Percentiles rank a stretch among this genome's conserved stretches.
phyloP scores from a whole-genome alignment of 768 basidiomycete genomes.

The Phanerodontia chrysosporium region DNA sequence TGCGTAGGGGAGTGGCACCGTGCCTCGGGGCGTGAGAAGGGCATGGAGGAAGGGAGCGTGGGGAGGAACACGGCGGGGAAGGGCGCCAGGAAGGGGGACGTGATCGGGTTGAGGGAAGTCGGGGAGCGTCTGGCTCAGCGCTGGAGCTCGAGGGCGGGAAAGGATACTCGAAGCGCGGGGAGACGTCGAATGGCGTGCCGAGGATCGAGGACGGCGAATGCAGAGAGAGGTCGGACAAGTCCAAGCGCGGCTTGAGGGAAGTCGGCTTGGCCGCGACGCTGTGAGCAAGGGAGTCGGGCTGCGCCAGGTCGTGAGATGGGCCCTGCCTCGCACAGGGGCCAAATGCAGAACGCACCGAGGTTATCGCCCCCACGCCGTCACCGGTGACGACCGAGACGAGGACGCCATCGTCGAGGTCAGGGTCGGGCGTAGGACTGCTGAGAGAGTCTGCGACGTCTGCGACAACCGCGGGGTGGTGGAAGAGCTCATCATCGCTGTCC shows the following conservation, averaged over 20 bases:
- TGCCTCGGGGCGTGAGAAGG: slow-evolving; percentile 1
- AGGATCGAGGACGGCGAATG: slow-evolving; percentile 29
- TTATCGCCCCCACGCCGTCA: slow-evolving; percentile 16
- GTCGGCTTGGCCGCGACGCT: neutral
- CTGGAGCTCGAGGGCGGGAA: slow-evolving; percentile 17
- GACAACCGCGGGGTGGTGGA: slow-evolving; percentile 1
- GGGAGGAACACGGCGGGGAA: neutral
- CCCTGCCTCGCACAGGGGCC: neutral
- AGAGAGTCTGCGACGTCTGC: slow-evolving; percentile 10
- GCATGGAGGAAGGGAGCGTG: neutral
- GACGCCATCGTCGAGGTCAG: slow-evolving; percentile 23
- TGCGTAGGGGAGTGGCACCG: slow-evolving; percentile 22
- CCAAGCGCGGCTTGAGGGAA: slow-evolving; percentile 17
- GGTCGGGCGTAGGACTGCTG: slow-evolving; percentile 25
- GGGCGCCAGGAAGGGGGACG: slow-evolving; percentile 7
- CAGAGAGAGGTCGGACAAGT: slow-evolving; percentile 19
- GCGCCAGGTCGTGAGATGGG: neutral
- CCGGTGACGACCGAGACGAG: slow-evolving; percentile 20
- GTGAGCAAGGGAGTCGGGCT: neutral
- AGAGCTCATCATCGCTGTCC: slow-evolving; percentile 3
- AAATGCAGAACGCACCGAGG: slow-evolving; percentile 12
- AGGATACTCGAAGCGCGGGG: slow-evolving; percentile 31
- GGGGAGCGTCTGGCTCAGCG: slow-evolving; percentile 9
- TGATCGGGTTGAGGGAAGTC: slow-evolving; percentile 5
- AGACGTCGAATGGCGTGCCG: slow-evolving; percentile 29